A percentile compares a stretch with the other conserved stretches of the same genome.
phyloP scores from a whole-genome alignment of 2,329 filamentous ascomycete species.

The Cytospora piceicola region DNA sequence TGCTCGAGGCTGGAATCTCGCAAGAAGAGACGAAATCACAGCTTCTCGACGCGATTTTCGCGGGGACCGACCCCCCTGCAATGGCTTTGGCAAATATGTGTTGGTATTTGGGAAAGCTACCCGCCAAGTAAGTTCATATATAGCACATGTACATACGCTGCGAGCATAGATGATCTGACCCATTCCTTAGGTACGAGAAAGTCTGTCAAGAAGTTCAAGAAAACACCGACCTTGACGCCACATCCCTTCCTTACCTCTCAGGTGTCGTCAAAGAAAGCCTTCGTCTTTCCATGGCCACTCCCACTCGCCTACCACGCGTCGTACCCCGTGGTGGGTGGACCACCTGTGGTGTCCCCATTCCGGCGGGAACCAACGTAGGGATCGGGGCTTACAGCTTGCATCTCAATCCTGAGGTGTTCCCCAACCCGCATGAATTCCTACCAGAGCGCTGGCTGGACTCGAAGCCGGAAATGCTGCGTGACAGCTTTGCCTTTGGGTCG shows the following conservation, averaged over 20 bases:
- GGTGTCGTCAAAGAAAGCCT: neutral
- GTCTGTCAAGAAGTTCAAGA: neutral
- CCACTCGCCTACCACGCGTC: neutral
- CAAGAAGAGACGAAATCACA: conserved; percentile 51
- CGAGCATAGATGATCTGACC: neutral
- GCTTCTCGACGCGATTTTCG: conserved; percentile 59
- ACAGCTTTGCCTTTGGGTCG: neutral
- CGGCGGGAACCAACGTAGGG: neutral
- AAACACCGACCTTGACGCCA: neutral
- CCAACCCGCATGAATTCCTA: neutral
- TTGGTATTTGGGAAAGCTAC: conserved; percentile 49
- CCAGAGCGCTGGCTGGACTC: neutral
- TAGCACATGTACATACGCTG: neutral
- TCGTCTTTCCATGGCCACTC: neutral
- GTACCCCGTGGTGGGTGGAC: neutral
- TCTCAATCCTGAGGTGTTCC: neutral
- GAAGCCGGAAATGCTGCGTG: neutral
- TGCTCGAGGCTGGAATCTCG: conserved; percentile 49
- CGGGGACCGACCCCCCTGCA: conserved; percentile 57
- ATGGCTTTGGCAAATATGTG: conserved; percentile 55
- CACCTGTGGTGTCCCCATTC: neutral
- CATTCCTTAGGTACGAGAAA: neutral
- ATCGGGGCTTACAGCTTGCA: neutral
- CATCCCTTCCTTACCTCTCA: conserved; percentile 1
- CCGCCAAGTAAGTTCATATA: conserved; percentile 40